phyloP scores from a whole-genome alignment of 176 grass and related monocot species.

The sorghum (Sorghum bicolor) region Sorghum_bicolor_NCBIv3 NC_012873.2:61140501-61141000 shows the following conservation, averaged over 20 bases:
- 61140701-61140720: conserved; percentile 17
- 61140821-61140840: conserved; percentile 11
- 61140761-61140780: conserved; percentile 1
- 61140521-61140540: neutral
- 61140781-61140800: neutral
- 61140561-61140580: neutral
- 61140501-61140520: conserved; percentile 21
- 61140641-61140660: neutral
- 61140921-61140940: neutral
- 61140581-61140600: neutral
- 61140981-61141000: neutral
- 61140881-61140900: neutral
- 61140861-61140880: conserved; percentile 8
- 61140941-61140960: neutral
- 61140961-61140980: neutral
- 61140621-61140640: neutral
- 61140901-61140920: neutral
- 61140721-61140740: conserved; percentile 2
- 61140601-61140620: neutral
- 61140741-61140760: conserved; percentile 4
- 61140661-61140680: neutral
- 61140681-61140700: neutral
- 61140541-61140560: neutral
- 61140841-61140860: conserved; percentile 3
- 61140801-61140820: neutral